Evolutionary conservation across 75 land plant genomes (phyloP).

Genomic region (Picea sitchensis): DNA sequence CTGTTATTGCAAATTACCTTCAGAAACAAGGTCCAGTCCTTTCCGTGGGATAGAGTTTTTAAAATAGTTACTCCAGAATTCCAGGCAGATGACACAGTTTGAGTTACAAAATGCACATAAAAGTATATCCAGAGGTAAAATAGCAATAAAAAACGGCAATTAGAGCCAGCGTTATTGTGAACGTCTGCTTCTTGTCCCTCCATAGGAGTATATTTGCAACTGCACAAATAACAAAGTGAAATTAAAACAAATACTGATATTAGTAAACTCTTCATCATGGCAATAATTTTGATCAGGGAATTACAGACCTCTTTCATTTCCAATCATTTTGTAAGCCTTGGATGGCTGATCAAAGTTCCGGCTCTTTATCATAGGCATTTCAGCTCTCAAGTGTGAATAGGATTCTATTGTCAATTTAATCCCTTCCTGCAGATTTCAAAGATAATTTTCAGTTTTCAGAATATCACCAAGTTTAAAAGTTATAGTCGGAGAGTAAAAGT

Average conservation of each 20-base stretch:
- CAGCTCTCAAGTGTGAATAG: constrained; percentile 66
- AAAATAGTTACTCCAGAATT: constrained; percentile 19
- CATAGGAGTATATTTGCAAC: constrained; percentile 80
- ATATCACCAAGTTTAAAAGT: too few relatives aligned
- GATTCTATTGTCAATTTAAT: constrained; percentile 65
- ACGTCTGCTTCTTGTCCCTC: constrained; percentile 63
- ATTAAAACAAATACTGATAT: too few relatives aligned
- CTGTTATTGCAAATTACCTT: constrained; percentile 33
- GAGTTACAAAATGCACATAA: constrained; percentile 22
- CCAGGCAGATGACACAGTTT: constrained; percentile 33
- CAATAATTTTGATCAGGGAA: too few relatives aligned
- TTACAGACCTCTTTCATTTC: constrained; percentile 51
- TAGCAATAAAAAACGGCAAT: constrained; percentile 43
- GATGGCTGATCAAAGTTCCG: constrained; percentile 40
- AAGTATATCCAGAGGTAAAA: constrained; percentile 51
- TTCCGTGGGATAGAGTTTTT: constrained; percentile 27
- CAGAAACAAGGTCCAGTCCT: constrained; percentile 40
- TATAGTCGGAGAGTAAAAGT: too few relatives aligned
- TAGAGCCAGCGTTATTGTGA: constrained; percentile 30
- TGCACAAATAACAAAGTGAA: constrained; percentile 20
- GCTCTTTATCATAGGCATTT: constrained; percentile 13
- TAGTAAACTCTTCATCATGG: too few relatives aligned
- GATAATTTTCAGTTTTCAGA: too few relatives aligned
- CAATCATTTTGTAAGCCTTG: constrained; percentile 51
- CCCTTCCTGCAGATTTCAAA: constrained; percentile 56